Evolutionary conservation across 768 basidiomycete genomes (phyloP), one percentile per base, ranked within the genome.

Genomic region (Trametes villosa): DNA sequence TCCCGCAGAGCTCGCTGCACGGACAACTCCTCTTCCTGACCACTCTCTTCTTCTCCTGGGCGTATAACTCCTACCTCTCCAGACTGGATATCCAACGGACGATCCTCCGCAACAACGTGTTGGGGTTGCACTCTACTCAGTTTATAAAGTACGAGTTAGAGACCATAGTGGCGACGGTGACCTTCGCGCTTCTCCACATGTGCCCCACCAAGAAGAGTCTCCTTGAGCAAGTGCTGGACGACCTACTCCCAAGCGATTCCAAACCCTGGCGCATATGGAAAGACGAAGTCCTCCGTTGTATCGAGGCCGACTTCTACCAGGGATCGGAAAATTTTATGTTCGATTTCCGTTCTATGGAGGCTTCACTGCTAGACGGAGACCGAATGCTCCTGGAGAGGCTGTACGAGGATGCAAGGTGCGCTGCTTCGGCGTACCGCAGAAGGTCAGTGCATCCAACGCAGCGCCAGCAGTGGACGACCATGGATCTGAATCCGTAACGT

Each of bases 1-100:
- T 61, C 3, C 59, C 59, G 17, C 53, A 54, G 20, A 53, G 53
- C 2, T 48, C 59, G 9, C 47, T 61, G 3, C 52, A 30, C 29
- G 59, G 59, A 12, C 59, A 61, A 29, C 33, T 61, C 36, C 22
- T 55, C 20, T 61, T 61, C 46, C 44, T 61, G 15, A 29, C 26
- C 13, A 47, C 53, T 7, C 53, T 61, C 24, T 46, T 46, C 34
- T 38, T 38, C 30, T 47, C 59, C 2, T 61, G 59, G 53, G 29
- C 5, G n/a, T 61, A 61, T 38, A 61, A 47, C 31, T 47, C 59
- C 27, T 55, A 42, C 12, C 36, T 61, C 20, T 48, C 59, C 11
- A 55, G 53, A 2, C 17, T 61, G 6, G 59, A 61, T 47, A 54
- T 61, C 20, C 59, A 61, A 30, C 8, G 47, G 44, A 24, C 31